phyloP scores from a whole-genome alignment of 306 rosid genomes.

The Rosa lucieae region DNA sequence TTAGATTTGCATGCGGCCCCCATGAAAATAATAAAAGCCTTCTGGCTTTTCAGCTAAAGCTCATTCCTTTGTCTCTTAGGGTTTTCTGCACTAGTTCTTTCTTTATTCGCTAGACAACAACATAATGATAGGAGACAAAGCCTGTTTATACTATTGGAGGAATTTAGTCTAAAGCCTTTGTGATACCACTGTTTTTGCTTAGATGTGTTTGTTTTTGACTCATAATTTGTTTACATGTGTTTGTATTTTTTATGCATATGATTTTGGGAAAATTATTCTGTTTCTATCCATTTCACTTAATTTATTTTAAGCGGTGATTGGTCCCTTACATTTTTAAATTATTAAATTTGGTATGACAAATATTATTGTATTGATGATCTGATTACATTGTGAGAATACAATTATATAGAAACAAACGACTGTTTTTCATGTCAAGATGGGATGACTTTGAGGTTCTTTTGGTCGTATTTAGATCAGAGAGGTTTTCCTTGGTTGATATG shows the following conservation, averaged over 20 bases:
- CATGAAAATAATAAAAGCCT: slow-evolving; percentile 2
- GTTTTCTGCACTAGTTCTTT: neutral
- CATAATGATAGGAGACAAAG: no score
- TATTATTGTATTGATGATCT: no score
- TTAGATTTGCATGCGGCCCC: slow-evolving; percentile 34
- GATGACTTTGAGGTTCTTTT: no score
- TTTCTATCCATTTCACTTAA: neutral
- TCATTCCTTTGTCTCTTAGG: neutral
- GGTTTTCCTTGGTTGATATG: no score
- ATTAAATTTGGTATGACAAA: no score
- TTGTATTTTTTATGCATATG: neutral
- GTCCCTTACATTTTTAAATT: no score
- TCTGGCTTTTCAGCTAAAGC: neutral
- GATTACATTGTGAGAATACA: no score
- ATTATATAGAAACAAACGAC: no score
- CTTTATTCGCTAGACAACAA: no score
- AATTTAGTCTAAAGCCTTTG: neutral
- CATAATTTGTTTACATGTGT: neutral
- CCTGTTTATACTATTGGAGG: neutral
- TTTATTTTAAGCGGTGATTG: no score
- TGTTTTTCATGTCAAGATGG: no score
- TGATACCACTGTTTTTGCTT: neutral
- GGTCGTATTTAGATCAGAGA: no score
- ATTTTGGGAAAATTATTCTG: neutral
- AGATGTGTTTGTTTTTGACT: neutral